Evolutionary conservation across 805 yeast species (phyloP).

Genomic region (Nematodospora valgi): DNA sequence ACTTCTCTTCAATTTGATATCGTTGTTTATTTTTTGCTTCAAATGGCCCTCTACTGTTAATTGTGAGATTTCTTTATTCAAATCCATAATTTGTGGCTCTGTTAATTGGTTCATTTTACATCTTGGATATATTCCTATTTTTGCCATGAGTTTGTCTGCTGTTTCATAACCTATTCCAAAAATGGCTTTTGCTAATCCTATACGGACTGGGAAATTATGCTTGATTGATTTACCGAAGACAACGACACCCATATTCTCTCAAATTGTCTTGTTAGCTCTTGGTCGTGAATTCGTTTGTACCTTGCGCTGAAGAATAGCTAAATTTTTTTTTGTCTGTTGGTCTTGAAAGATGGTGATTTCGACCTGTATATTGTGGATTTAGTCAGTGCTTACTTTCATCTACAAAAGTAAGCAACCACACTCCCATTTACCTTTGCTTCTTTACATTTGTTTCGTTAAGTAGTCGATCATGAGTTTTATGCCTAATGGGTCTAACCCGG

Average conservation of each 20-base stretch:
- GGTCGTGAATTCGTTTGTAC: too few species aligned
- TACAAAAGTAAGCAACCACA: too few species aligned
- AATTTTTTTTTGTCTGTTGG: too few species aligned
- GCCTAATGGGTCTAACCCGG: conserved; percentile 23
- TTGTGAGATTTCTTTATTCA: conserved; percentile 83
- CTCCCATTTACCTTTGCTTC: too few species aligned
- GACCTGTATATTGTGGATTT: too few species aligned
- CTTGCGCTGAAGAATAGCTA: too few species aligned
- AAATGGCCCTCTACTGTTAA: conserved; percentile 81
- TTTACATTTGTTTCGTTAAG: too few species aligned
- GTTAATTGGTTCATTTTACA: conserved; percentile 93
- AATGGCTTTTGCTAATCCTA: conserved; percentile 74
- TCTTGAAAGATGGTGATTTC: too few species aligned
- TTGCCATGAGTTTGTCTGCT: conserved; percentile 77
- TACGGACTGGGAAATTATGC: conserved; percentile 38
- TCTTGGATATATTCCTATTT: conserved; percentile 84
- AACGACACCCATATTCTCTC: conserved; percentile 37
- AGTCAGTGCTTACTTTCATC: too few species aligned
- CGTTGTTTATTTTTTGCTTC: conserved; percentile 67
- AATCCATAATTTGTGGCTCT: conserved; percentile 80
- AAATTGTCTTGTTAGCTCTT: not conserved
- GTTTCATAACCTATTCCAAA: conserved; percentile 81
- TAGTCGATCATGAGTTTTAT: conserved; percentile 12
- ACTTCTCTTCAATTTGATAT: conserved; percentile 72
- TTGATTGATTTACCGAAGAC: conserved; percentile 43